Evolutionary conservation across 1,284 basidiomycete genomes (phyloP), one percentile per base, ranked within the genome.

Genomic region (Stygiomarasmius scandens): DNA sequence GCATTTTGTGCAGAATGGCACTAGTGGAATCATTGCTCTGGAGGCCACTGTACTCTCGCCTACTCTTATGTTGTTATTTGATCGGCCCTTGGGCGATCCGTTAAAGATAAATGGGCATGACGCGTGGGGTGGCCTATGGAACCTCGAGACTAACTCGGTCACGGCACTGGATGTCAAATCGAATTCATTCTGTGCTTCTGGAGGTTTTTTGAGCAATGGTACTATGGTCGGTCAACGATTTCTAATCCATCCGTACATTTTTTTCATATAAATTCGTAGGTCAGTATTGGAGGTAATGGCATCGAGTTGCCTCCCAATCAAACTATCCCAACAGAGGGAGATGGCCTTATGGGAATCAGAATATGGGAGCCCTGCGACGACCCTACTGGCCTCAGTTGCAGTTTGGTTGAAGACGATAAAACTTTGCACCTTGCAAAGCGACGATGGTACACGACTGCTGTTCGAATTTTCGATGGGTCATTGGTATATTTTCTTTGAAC

Each of bases 121-220:
- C 0, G 79, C 80, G 0, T 81, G 79, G 79, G 79, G 74, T 14
- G 72, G 73, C 0, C 63, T 81, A 16, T 82, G 75, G 72, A 69
- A 79, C 64, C 68, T 79, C 23, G 67, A 77, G 61, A 73, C 76
- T 3, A 72, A 74, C 58, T 73, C 70, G 0, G 74, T 75, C 6
- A 69, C 66, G 4, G 66, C 81, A 0, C 64, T 84, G 32, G 67
- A 78, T 43, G 68, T 81, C 38, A 55, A 74, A n/a, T 77, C 80
- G 1, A 78, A 84, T 66, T 74, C 75, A 1, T 84, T 83, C 68
- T 84, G 82, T 61, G 81, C 79, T 0, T 78, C 76, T 20, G 81
- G 81, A 3, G 72, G 68, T 2, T 74, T 80, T 62, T 67, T 83
- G 47, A 76, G 76, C 44, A 83, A 83, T 55, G 79, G 79, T 10